Evolutionary conservation across 139 green algal species (phyloP).

Genomic region (Chlorella sp.): DNA sequence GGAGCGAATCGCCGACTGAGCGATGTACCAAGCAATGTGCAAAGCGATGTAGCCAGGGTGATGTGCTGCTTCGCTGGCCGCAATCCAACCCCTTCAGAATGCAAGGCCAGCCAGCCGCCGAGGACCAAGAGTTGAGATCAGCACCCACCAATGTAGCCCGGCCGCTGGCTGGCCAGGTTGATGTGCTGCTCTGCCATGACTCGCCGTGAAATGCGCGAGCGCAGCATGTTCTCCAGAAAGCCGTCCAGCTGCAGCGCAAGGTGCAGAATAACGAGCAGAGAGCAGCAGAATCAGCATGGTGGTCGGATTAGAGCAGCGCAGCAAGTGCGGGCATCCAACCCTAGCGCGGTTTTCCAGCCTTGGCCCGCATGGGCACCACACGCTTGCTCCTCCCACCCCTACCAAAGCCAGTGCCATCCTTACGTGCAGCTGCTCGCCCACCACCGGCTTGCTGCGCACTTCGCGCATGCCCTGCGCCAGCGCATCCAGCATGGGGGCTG

Average conservation of each 20-base stretch:
- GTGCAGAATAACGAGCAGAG: no score
- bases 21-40: background rate
- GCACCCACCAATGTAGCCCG: slow-evolving; percentile 28
- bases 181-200: slow-evolving; percentile 96
- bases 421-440: slow-evolving; percentile 75
- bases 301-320: no score
- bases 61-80: background rate
- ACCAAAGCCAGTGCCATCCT: background rate
- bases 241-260: slow-evolving; percentile 85
- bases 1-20: no score
- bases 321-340: no score
- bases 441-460: slow-evolving; percentile 72
- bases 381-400: no score
- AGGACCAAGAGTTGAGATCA: no score
- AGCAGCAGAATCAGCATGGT: no score
- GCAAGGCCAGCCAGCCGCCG: no score
- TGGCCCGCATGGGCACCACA: no score
- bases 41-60: background rate
- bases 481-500: slow-evolving; percentile 85
- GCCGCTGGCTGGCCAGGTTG: slow-evolving; percentile 59
- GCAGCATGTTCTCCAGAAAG: slow-evolving; percentile 76
- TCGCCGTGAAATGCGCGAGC: slow-evolving; percentile 77
- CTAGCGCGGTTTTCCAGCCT: no score
- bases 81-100: no score
- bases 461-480: slow-evolving; percentile 87